Base-by-base conservation (phyloP, 495 filamentous ascomycete genomes). In the Talaromyces adpressus region DNA sequence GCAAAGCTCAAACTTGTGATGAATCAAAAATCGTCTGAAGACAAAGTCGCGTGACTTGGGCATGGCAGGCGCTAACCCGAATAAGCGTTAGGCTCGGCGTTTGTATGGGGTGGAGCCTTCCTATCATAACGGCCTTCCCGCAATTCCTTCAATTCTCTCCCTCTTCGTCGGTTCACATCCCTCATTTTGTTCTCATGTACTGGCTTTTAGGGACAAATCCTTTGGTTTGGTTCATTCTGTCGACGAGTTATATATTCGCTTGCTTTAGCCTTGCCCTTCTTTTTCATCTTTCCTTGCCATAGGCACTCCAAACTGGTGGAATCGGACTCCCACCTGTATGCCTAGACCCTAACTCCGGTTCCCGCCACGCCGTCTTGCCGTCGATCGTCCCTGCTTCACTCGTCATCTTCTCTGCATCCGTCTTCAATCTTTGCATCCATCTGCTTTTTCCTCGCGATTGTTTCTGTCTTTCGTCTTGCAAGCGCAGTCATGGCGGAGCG, bases 401-500 rank as follows among this genome's bases (percentile, higher is more conserved):
- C 51, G 22, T 54, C 51, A 29, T 54, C 51, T 29, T 29, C 4
- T 11, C 6, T 29, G 20, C 22, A 22, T 6, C 20, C 51, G 29
- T 54, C 51, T n/a, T 14, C 51, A 23, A 54, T 16, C 23, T 25
- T 29, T 14, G 11, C 23, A 20, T 4, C 45, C 45, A 7, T 49
- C 18, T 49, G 9, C 45, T 4, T 22, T 20, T 16, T 14, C 4
- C 36, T 16, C 11, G 36, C 36, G 4, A 41, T 41, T 41, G 4
- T 16, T 41, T 41, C 36, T 41, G 14, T 41, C 12, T 41, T 49
- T 20, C 18, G n/a, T 49, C 8, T 49, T 49, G 6, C 45, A 18
- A 20, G 45, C 45, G 30, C 18, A 30, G n/a, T 23, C 23, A 62
- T 62, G 60, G 45, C 93, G 6, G 89, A 92, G 73, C 86, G 89